phyloP scores from a whole-genome alignment of 2,329 filamentous ascomycete genomes.

The Pseudogymnoascus sp. region DNA sequence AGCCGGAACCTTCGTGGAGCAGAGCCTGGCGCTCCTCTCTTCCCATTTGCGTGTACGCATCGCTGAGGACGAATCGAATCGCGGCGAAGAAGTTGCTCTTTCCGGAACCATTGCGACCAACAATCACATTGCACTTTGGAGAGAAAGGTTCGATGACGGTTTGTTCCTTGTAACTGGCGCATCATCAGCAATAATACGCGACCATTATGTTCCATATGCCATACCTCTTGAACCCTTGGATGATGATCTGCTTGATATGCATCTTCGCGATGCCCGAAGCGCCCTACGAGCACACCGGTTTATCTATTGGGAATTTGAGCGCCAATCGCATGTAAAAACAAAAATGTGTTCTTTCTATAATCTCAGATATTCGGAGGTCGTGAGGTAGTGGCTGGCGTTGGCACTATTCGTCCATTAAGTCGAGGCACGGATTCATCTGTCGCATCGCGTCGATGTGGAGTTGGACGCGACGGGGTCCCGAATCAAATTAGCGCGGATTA shows the following conservation, averaged over 20 bases:
- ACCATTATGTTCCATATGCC: conserved; percentile 18
- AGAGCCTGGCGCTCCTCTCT: conserved; percentile 92
- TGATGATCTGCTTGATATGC: conserved; percentile 99
- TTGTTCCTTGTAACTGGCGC: conserved; percentile 90
- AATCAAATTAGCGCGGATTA: conserved; percentile 4
- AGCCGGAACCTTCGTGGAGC: conserved; percentile 95
- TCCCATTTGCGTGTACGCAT: conserved; percentile 93
- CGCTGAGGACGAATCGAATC: conserved; percentile 95
- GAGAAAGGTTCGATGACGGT: conserved; percentile 98
- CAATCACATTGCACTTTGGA: conserved; percentile 94
- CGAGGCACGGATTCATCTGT: conserved; percentile 6
- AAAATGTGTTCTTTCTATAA: background rate
- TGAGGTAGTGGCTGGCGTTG: background rate
- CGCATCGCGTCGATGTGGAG: conserved; percentile 9
- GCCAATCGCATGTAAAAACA: background rate
- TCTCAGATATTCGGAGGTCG: background rate
- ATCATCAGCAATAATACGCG: conserved; percentile 12
- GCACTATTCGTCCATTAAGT: conserved; percentile 7
- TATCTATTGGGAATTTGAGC: background rate
- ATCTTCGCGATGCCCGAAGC: conserved; percentile 41
- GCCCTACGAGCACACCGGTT: background rate
- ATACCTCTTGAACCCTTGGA: conserved; percentile 98
- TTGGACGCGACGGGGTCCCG: conserved; percentile 7
- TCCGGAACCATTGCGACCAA: conserved; percentile 96
- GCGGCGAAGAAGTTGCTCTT: conserved; percentile 99